Evolutionary conservation across 441 rosid genomes (phyloP), one percentile per base, ranked within the genome.

Genomic region (Biscutella laevigata): DNA sequence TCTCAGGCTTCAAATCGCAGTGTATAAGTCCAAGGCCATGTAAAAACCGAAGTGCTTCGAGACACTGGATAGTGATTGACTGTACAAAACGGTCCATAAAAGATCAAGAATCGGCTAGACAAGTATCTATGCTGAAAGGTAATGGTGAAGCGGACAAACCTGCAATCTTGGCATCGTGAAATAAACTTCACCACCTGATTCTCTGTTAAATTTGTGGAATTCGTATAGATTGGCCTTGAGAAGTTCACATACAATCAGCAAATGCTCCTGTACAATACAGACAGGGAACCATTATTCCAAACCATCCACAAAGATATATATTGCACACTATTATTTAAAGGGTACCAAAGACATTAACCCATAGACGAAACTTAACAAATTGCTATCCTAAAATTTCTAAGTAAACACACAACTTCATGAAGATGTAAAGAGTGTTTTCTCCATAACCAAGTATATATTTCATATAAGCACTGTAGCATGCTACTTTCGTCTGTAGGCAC

Each of bases 151-250:
- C 33, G 22, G 11, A 59, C 73, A 49, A 57, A 92, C 97, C 97
- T 92, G 99, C 76, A 94, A 76, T 79, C 99, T 86, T 37, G 96
- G 97, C 99, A 94, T 88, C 19, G 99, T 92, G 69, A 88, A 92
- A 72, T 88, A 92, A 44, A 92, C 99, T 70, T 92, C 99, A 55
- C 99, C 99, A 50, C 97, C 97, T 27, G 97, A 88, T 71, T 79
- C 95, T 79, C 95, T 74, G 70, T 92, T 92, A 64, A 92, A 92
- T 67, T 92, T 92, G 68, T 92, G 97, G 67, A 92, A 92, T 71
- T 92, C 99, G 1, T 88, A 88, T n/a, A 92, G 75, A 68, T 92
- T 92, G 55, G 95, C 99, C 80, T 92, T 92, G 32, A 92, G 95
- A 56, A 92, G 95, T 66, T 92, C 99, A 66, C 99, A 88, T 39